phyloP scores from a whole-genome alignment of 148 eudicot genomes.

The Nepenthes gracilis region DNA sequence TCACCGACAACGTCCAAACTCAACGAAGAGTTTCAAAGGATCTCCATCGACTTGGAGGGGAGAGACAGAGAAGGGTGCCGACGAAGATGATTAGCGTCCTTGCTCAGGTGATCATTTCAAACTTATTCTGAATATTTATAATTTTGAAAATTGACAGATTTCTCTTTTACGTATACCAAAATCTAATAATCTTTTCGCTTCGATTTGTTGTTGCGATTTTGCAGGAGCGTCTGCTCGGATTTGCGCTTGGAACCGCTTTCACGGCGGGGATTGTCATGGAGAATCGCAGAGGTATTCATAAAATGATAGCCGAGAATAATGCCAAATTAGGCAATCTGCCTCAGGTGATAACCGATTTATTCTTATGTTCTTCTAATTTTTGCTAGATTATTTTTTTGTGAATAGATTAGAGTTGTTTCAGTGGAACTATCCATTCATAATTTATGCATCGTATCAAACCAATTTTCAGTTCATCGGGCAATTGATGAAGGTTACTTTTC shows the following conservation, averaged over 20 bases:
- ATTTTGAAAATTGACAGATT: not conserved
- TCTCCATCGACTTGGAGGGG: no score
- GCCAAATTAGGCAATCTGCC: slow-evolving; percentile 22
- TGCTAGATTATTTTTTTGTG: no score
- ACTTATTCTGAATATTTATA: not conserved
- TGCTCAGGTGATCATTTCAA: slow-evolving; percentile 35
- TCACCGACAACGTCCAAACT: no score
- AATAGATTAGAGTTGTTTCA: no score
- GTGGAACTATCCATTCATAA: no score
- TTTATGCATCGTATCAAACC: no score
- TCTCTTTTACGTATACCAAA: not conserved
- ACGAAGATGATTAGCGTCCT: slow-evolving; percentile 55
- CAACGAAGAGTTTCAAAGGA: no score
- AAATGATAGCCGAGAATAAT: slow-evolving; percentile 31
- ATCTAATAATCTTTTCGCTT: not conserved
- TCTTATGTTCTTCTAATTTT: not conserved
- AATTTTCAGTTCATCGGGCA: no score
- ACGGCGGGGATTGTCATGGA: slow-evolving; percentile 35
- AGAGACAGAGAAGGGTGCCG: no score
- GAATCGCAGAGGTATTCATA: slow-evolving; percentile 41
- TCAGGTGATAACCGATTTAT: slow-evolving; percentile 19
- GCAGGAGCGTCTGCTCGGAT: slow-evolving; percentile 74
- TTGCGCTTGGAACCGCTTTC: slow-evolving; percentile 42
- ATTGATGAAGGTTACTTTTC: no score
- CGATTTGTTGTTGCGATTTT: not conserved